These are phyloP conservation scores for Xylaria telfairii DNA, from an alignment of 495 filamentous ascomycete species.

Conservation along the genomic window DNA sequence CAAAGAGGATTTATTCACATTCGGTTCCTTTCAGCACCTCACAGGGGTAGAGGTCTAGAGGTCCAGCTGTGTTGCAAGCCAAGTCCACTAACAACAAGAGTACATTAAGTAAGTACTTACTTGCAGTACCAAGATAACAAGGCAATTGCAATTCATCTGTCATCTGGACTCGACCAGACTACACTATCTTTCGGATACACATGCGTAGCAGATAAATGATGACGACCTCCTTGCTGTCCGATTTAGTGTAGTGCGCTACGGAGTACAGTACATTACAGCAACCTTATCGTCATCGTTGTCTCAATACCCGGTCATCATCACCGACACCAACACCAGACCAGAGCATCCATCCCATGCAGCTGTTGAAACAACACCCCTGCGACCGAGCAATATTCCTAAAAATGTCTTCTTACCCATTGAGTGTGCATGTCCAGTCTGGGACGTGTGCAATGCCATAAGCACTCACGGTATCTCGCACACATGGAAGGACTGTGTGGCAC, in stretches of 20 bases:
- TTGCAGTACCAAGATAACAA: no score
- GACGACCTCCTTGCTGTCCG: constrained; percentile 1
- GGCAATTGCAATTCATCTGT: background rate
- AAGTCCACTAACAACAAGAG: background rate
- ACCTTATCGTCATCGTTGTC: background rate
- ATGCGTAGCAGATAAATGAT: background rate
- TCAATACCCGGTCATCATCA: background rate
- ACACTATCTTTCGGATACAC: background rate
- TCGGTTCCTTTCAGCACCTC: background rate
- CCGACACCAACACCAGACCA: constrained; percentile 13
- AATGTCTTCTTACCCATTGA: background rate
- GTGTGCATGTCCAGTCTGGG: constrained; percentile 2
- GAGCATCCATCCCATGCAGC: constrained; percentile 18
- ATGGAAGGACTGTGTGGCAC: constrained; percentile 1
- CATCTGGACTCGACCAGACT: background rate
- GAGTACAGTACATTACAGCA: no score
- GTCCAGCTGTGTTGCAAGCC: background rate
- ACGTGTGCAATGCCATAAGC: background rate
- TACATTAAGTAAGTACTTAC: background rate
- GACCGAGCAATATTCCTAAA: constrained; percentile 10
- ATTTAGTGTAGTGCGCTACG: constrained; percentile 3
- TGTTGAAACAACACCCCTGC: constrained; percentile 20
- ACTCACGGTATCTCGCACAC: background rate
- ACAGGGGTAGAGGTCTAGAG: background rate
- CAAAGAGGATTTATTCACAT: background rate